These are phyloP conservation scores for Eutrema yunnanense DNA, from an alignment of 345 rosid genomes.

Conservation along the genomic window DNA sequence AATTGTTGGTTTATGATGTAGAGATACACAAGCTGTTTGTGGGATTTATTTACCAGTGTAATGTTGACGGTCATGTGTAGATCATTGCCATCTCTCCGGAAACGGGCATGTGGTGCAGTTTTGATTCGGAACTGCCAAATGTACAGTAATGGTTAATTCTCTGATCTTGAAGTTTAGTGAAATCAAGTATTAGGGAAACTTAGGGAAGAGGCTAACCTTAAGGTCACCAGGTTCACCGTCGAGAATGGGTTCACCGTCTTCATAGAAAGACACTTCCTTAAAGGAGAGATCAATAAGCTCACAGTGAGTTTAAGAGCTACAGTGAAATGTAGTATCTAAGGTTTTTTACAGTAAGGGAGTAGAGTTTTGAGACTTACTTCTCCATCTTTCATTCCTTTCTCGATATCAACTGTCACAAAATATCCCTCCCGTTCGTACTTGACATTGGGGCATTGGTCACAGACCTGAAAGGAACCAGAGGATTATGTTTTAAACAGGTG, in stretches of 20 bases:
- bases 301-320: neutral
- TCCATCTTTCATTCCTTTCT: conserved; percentile 99
- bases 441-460: conserved; percentile 95
- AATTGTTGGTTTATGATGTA: neutral
- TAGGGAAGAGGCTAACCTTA: conserved; percentile 49
- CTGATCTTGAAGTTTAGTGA: neutral
- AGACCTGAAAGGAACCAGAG: conserved; percentile 53
- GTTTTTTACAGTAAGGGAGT: neutral
- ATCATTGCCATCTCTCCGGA: conserved; percentile 88
- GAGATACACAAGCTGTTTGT: neutral
- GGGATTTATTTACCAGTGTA: conserved; percentile 53
- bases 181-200: neutral
- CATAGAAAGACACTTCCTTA: conserved; percentile 92
- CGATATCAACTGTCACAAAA: conserved; percentile 90
- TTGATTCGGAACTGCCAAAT: conserved; percentile 72
- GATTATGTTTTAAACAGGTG: neutral
- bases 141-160: neutral
- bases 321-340: neutral
- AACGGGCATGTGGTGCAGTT: conserved; percentile 73
- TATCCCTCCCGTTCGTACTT: conserved; percentile 86
- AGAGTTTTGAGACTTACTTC: conserved; percentile 49
- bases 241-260: conserved; percentile 90
- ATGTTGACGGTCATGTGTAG: conserved; percentile 80
- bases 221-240: conserved; percentile 99
- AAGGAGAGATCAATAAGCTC: conserved; percentile 7